Evolutionary conservation across 2,329 filamentous ascomycete genomes (phyloP), one percentile per base, ranked within the genome.

Genomic region (Neopestalotiopsis rosae): DNA sequence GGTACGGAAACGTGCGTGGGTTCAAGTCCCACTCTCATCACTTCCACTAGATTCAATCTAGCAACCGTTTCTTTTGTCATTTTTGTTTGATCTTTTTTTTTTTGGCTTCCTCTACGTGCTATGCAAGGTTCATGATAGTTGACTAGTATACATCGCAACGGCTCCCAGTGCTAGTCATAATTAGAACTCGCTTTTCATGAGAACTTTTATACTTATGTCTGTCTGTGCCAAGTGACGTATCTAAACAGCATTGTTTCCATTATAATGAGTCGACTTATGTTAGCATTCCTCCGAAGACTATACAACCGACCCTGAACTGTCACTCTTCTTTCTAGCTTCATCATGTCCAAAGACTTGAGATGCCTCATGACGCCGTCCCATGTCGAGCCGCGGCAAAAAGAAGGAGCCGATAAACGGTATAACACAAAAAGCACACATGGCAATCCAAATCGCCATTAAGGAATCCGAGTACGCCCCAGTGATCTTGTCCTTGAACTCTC

Each of bases 21-120:
- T 62, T 62, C 59, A 62, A 62, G 59, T 62, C 59, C 59, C 59
- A 62, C 59, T 62, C 59, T 62, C 59, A 62, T 62, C 59, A 62
- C 32, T 62, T 62, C 59, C 59, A 28, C 32, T 40, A 28, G 59
- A 62, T 62, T 14, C 14, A 62, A 62, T 62, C 32, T 42, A 34
- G 34, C 5, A 40, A 20, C n/a, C n/a, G 13, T 13, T 34, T 12
- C 40, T 62, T 62, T 62, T 59, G 30, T 24, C 12, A 30, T 59
- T 59, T 59, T 59, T 32, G 6, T 59, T 59, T 32, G 6, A 5
- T 10, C 5, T 28, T 5, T 58, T 28, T 1, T 58, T 28, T 28
- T 28, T n/a, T n/a, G n/a, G 24, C 12, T 4, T 28, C 32, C 6
- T 58, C 28, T 58, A 28, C 20, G 12, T 28, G 17, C 6, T 12